These are phyloP conservation scores for Phialemonium atrogriseum DNA, from an alignment of 2,329 filamentous ascomycete genomes.

Conservation along the genomic window DNA sequence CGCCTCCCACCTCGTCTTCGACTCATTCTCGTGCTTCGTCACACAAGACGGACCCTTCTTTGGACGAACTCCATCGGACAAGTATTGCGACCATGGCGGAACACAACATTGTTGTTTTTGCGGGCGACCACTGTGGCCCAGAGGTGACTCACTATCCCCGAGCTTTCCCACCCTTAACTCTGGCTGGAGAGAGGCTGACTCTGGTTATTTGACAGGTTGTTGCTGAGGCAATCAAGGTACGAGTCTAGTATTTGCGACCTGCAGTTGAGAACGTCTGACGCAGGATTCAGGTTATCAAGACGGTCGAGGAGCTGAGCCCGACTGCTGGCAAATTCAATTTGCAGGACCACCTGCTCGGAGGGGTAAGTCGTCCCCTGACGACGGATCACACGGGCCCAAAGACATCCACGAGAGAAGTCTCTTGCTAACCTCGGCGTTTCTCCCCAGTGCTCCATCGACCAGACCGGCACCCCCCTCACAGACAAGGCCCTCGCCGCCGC, in stretches of 20 bases:
- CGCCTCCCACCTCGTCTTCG: constrained; percentile 6
- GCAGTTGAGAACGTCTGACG: background rate
- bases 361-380: constrained; percentile 51
- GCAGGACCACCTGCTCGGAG: constrained; percentile 81
- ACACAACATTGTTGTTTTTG: constrained; percentile 73
- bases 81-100: constrained; percentile 43
- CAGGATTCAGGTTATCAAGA: constrained; percentile 58
- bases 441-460: constrained; percentile 76
- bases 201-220: constrained; percentile 45
- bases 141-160: constrained; percentile 47
- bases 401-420: too few relatives aligned
- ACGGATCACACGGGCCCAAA: constrained; percentile 7
- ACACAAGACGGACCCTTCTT: constrained; percentile 6
- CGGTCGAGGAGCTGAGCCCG: constrained; percentile 63
- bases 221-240: constrained; percentile 76
- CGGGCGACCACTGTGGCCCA: constrained; percentile 76
- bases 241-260: constrained; percentile 5
- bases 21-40: constrained; percentile 8
- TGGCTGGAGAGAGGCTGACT: constrained; percentile 5
- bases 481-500: constrained; percentile 75
- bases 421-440: constrained; percentile 1
- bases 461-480: constrained; percentile 68
- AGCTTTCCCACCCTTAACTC: constrained; percentile 9
- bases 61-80: constrained; percentile 5
- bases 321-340: constrained; percentile 75